A percentile compares a stretch with the other conserved stretches of the same genome.
phyloP scores from a whole-genome alignment of 441 rosid species.

The Populus tomentosa region DNA sequence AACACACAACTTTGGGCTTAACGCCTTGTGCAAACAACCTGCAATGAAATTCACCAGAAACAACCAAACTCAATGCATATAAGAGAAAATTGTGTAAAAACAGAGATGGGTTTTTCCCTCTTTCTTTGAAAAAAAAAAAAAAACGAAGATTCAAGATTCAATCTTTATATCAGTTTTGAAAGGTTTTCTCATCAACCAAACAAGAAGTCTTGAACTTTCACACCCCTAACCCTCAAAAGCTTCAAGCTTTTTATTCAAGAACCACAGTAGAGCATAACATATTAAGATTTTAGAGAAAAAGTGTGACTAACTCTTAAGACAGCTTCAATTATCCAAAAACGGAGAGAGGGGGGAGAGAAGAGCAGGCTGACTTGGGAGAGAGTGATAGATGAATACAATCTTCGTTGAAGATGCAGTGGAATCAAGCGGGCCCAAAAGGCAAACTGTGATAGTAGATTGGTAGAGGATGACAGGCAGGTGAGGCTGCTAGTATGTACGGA shows the following conservation, averaged over 20 bases:
- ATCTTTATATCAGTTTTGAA: background rate
- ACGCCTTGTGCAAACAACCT: constrained; percentile 17
- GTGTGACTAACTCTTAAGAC: background rate
- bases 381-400: background rate
- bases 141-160: background rate
- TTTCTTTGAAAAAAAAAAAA: background rate
- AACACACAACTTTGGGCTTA: background rate
- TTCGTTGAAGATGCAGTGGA: background rate
- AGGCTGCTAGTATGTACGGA: background rate
- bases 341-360: background rate
- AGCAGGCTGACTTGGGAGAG: background rate
- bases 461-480: background rate
- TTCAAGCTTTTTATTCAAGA: background rate
- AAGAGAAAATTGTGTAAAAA: background rate
- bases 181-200: background rate
- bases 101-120: background rate
- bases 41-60: constrained; percentile 15
- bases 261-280: background rate
- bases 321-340: background rate
- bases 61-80: background rate
- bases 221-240: background rate
- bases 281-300: background rate
- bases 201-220: background rate
- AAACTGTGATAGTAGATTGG: background rate
- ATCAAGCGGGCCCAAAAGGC: background rate